A percentile compares a stretch with the other conserved stretches of the same genome.
Evolutionary conservation across 352 stramenopile genomes (phyloP).

Genomic region (Phytophthora foliorum): DNA sequence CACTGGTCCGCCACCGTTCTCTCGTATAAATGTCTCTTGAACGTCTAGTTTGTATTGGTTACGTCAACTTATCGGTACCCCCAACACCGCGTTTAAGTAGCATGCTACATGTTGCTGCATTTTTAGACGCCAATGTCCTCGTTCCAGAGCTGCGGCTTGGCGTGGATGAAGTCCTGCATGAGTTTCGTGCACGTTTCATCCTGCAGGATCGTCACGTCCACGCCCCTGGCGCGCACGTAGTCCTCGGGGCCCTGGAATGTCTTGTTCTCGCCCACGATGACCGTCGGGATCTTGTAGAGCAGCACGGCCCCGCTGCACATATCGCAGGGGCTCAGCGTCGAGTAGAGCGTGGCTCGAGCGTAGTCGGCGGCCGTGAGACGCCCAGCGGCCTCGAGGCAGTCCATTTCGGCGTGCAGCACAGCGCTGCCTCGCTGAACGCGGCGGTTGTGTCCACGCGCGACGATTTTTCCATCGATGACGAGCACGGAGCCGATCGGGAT

Average conservation of each 20-base stretch:
- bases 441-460: conserved; percentile 49
- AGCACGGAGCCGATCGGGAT: conserved; percentile 56
- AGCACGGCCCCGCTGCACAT: conserved; percentile 58
- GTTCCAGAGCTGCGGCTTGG: conserved; percentile 45
- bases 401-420: conserved; percentile 55
- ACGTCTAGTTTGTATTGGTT: not conserved
- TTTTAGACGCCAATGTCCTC: conserved; percentile 42
- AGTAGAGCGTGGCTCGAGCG: conserved; percentile 47
- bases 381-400: conserved; percentile 48
- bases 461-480: conserved; percentile 43
- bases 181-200: conserved; percentile 45
- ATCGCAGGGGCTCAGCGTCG: conserved; percentile 50
- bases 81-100: conserved; percentile 16
- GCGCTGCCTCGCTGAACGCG: conserved; percentile 48
- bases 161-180: conserved; percentile 49
- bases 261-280: conserved; percentile 56
- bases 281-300: conserved; percentile 56
- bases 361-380: conserved; percentile 49
- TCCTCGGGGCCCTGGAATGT: conserved; percentile 51
- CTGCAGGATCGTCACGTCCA: conserved; percentile 43
- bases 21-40: conserved; percentile 7
- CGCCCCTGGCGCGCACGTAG: conserved; percentile 43
- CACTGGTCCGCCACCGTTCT: too few relatives aligned
- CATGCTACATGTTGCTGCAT: not conserved
- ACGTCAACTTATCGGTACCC: conserved; percentile 11